These are phyloP conservation scores for Picochlorum sp. DNA, from an alignment of 139 green algal genomes.

Conservation along the genomic window DNA sequence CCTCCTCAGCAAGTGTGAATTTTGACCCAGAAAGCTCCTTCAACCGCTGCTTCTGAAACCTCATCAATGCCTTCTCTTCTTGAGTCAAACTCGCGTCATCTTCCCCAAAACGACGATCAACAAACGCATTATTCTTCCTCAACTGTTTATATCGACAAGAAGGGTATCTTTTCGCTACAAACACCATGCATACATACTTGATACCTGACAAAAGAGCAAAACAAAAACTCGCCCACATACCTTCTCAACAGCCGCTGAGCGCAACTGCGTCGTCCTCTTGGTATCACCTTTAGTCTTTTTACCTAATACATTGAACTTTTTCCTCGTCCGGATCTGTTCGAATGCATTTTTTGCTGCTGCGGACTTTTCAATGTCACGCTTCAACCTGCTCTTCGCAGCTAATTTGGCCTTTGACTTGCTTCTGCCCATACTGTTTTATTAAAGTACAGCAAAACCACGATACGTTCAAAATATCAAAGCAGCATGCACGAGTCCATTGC, in stretches of 20 bases:
- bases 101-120: conserved; percentile 91
- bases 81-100: conserved; percentile 62
- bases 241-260: conserved; percentile 34
- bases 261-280: conserved; percentile 14
- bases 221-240: conserved; percentile 11
- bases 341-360: conserved; percentile 32
- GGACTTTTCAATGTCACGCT: neutral
- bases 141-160: conserved; percentile 79
- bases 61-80: conserved; percentile 72
- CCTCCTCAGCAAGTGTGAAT: conserved; percentile 66
- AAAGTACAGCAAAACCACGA: no score
- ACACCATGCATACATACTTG: neutral
- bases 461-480: no score
- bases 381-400: no score
- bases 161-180: conserved; percentile 78
- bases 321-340: conserved; percentile 34
- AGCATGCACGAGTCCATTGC: no score
- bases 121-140: conserved; percentile 82
- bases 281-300: conserved; percentile 40
- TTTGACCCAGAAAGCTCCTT: conserved; percentile 41
- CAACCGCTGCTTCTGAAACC: conserved; percentile 74
- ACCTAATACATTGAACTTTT: conserved; percentile 53
- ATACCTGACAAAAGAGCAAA: no score
- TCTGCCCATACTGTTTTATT: no score
- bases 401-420: no score